Evolutionary conservation across 2,329 filamentous ascomycete genomes (phyloP).

Genomic region (Plenodomus lindquistii): DNA sequence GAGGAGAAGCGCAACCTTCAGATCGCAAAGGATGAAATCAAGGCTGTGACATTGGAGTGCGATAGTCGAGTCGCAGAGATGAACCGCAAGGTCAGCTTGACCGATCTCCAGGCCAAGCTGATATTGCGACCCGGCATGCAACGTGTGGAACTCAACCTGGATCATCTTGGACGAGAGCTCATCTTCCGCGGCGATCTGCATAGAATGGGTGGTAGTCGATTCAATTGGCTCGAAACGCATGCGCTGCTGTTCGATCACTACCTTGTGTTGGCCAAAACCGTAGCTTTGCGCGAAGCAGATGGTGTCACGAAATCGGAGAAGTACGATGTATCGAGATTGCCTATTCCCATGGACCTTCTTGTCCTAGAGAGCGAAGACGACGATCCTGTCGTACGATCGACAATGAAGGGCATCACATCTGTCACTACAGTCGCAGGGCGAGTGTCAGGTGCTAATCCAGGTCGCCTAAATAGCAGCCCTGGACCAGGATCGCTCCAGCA

Average conservation of each 20-base stretch:
- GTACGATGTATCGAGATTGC: conserved; percentile 93
- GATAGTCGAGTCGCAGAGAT: conserved; percentile 91
- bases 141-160: conserved; percentile 80
- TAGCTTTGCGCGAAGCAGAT: conserved; percentile 68
- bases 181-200: conserved; percentile 89
- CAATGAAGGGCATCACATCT: conserved; percentile 69
- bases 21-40: conserved; percentile 89
- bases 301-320: conserved; percentile 74
- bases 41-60: conserved; percentile 84
- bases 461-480: conserved; percentile 50
- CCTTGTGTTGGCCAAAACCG: conserved; percentile 83
- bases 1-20: conserved; percentile 87
- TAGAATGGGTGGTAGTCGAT: conserved; percentile 83
- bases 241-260: conserved; percentile 96
- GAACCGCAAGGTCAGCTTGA: conserved; percentile 85
- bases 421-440: conserved; percentile 54
- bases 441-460: conserved; percentile 56
- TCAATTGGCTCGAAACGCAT: conserved; percentile 92
- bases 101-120: conserved; percentile 80
- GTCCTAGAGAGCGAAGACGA: conserved; percentile 92
- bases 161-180: conserved; percentile 89
- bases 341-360: conserved; percentile 94
- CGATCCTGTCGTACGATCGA: conserved; percentile 81
- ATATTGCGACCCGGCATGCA: conserved; percentile 87
- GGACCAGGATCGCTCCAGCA: conserved; percentile 64